Base-by-base conservation (phyloP, 179 eudicot species). In the Patellifolia procumbens region DNA sequence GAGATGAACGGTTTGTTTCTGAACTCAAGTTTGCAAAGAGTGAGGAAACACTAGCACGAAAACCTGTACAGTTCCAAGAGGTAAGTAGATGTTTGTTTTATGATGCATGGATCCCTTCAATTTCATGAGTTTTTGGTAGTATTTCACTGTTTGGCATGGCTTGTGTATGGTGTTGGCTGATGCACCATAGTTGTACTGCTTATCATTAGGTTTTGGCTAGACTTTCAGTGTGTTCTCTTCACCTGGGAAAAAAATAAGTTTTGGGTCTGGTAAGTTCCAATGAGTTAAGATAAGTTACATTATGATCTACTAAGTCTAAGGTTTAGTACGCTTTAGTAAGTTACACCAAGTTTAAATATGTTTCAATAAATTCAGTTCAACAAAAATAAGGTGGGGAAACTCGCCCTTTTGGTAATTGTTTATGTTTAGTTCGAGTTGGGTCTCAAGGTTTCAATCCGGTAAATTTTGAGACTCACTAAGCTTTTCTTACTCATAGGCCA, bases 1-100 rank as follows among this genome's bases (percentile, higher is more conserved):
- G 89, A 28, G 99, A 96, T 84, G 97, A 91, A 71, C 95, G 98
- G 8, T 90, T 96, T 85, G 99, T 96, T 77, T 93, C 99, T 64
- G 99, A 96, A 81, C 75, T 90, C 63, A 91, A 89, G 90, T 87
- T 96, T 81, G 80, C 90, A 22, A 95, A 88, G 84, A 93, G 99
- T 76, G 99, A 96, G 84, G 99, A 96, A 85, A 93, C 99, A 22
- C 69, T 96, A 71, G 83, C 98, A 63, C 90, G 99, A 83, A 96
- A 88, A 79, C 74, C 80, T 72, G 82, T 87, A 71, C 76, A 82
- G 58, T 83, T 93, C 82, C 99, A 96, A 78, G 97, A 91, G 99
- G 99, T 96, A 84, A 67, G 64, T 61, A 22, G 28, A n/a, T 65
- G 34, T 49, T 74, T 45, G 26, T 26, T 63, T 8, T 73, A 15